phyloP scores from a whole-genome alignment of 2,329 filamentous ascomycete species.

The Cercospora sesami region DNA sequence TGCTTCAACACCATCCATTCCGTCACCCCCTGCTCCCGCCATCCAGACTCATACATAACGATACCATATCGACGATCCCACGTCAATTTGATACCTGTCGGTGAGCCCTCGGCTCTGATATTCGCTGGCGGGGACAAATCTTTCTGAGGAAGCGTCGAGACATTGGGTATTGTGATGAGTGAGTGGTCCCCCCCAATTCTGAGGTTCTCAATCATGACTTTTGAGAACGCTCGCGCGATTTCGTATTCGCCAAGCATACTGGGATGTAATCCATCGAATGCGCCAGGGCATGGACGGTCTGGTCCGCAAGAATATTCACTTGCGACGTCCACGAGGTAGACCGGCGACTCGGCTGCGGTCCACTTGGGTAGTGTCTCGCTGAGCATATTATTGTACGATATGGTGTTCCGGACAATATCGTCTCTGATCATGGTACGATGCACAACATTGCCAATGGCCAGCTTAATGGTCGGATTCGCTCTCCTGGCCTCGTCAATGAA shows the following conservation, averaged over 20 bases:
- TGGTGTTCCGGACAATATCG: conserved; percentile 26
- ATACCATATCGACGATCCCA: conserved; percentile 12
- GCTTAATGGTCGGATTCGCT: conserved; percentile 29
- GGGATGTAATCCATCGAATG: conserved; percentile 49
- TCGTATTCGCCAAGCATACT: conserved; percentile 46
- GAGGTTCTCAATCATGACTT: not conserved
- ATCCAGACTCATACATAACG: not conserved
- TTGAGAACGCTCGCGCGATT: conserved; percentile 45
- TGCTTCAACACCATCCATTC: not conserved
- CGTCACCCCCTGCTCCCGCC: not conserved
- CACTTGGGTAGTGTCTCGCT: conserved; percentile 30
- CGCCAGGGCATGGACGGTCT: conserved; percentile 32
- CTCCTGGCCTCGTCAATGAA: conserved; percentile 37
- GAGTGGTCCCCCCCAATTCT: not conserved
- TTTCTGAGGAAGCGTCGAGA: not conserved
- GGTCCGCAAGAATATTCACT: conserved; percentile 35
- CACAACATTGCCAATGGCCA: conserved; percentile 27
- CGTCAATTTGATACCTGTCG: conserved; percentile 3
- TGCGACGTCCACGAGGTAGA: conserved; percentile 39
- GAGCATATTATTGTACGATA: conserved; percentile 25
- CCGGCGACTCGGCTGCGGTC: conserved; percentile 34
- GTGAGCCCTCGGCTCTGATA: conserved; percentile 3
- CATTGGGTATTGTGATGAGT: not conserved
- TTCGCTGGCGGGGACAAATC: conserved; percentile 2
- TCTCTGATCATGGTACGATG: conserved; percentile 24